Conservation (phyloP, 1,284 basidiomycete genomes). For the Stygiomarasmius scandens region DNA sequence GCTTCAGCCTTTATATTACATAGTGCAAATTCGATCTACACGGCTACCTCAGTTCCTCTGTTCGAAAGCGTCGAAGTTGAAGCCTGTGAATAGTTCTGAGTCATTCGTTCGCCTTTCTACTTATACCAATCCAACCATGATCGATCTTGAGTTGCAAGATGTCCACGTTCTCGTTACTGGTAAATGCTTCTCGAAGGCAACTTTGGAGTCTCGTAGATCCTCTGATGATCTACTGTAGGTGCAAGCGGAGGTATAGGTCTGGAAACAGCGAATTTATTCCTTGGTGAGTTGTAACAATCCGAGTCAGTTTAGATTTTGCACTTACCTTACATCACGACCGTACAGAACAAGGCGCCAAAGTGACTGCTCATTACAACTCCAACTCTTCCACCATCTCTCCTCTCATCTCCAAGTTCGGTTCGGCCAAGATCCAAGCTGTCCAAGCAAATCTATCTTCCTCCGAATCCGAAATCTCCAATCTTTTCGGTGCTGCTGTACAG, state of each 20-base stretch:
- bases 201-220: neutral
- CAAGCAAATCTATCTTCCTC: slow-evolving; percentile 1
- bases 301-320: no score
- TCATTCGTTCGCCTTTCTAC: no score
- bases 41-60: no score
- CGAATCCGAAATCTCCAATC: neutral
- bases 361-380: slow-evolving; percentile 75
- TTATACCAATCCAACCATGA: neutral
- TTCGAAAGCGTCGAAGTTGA: no score
- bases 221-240: slow-evolving; percentile 36
- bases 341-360: slow-evolving; percentile 67
- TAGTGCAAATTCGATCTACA: no score
- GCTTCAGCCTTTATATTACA: no score
- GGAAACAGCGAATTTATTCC: slow-evolving; percentile 55
- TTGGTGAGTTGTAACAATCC: slow-evolving; percentile 41
- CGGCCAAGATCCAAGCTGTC: slow-evolving; percentile 34
- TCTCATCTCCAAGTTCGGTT: slow-evolving; percentile 41
- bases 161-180: slow-evolving; percentile 48
- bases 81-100: no score
- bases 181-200: slow-evolving; percentile 11
- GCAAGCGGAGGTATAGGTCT: slow-evolving; percentile 72
- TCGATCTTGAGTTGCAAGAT: slow-evolving; percentile 41
- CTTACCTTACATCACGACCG: no score
- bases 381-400: slow-evolving; percentile 48
- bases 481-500: neutral